Base-by-base conservation (phyloP, 2,329 filamentous ascomycete genomes). In the Aspergillus pseudotamarii region DNA sequence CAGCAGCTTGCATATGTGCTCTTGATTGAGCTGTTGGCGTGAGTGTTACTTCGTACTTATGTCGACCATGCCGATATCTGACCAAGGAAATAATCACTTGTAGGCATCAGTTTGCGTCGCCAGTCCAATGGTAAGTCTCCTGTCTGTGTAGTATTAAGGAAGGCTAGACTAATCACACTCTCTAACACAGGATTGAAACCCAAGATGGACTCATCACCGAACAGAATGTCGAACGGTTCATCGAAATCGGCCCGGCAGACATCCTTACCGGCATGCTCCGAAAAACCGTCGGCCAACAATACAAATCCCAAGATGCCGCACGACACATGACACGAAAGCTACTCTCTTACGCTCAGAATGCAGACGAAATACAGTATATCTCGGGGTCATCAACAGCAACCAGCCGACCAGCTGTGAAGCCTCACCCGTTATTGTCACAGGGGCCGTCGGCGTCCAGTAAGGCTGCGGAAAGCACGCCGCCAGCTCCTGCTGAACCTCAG, bases 1-100 rank as follows among this genome's bases (percentile, higher is more conserved):
- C 46, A 50, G 46, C 46, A 50, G 46, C 46, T 50, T 50, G 46
- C 46, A 28, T 50, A 50, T 50, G 46, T 50, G 46, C 46, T 50
- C 26, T 50, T 50, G 6, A 50, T 50, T 19, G 46, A 50, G 46
- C 46, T 50, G 46, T 50, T 50, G 46, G 46, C 46, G 46, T 50
- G 46, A 50, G 46, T 50, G 46, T 8, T 50, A 12, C 45, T 41
- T 4, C 12, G n/a, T 28, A 28, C 12, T 30, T 28, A 28, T 30
- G 16, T 50, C 26, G n/a, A n/a, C 2, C 16, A 30, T 32, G 3
- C 6, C 46, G 1, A 19, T 30, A 30, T 28, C 46, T 50, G 16
- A 50, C 46, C 23, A 50, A 30, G 46, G 46, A n/a, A 30, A 19
- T 11, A 10, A 30, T 50, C 46, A n/a, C 23, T 28, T 50, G 23